These are phyloP conservation scores for Colletotrichum filicis DNA, from an alignment of 2,329 filamentous ascomycete genomes.

Conservation along the genomic window DNA sequence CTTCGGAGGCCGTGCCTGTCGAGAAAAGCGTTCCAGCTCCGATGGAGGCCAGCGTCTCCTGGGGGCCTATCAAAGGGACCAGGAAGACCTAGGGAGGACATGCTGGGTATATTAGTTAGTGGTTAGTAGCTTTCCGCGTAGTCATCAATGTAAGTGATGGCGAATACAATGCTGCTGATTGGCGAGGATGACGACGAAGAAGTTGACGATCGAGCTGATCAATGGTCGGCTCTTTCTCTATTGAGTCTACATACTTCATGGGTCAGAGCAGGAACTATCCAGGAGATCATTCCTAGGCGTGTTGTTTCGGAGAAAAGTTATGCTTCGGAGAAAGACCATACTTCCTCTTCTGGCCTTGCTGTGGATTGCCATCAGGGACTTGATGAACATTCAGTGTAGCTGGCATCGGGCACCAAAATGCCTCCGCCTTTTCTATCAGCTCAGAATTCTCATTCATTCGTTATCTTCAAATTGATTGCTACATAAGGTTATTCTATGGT, in stretches of 20 bases:
- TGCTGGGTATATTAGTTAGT: not conserved
- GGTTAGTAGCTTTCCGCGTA: not conserved
- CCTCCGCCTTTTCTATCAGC: not conserved
- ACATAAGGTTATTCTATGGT: not conserved
- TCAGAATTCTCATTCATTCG: not conserved
- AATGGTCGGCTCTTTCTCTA: not conserved
- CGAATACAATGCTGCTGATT: not conserved
- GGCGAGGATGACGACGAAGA: not conserved
- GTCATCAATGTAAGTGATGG: not conserved
- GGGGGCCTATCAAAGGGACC: not conserved
- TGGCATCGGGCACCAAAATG: not conserved
- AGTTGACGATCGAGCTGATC: not conserved
- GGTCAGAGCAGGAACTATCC: not conserved
- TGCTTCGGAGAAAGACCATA: not conserved
- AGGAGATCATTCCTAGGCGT: not conserved
- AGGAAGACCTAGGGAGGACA: constrained; percentile 7
- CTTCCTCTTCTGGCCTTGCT: not conserved
- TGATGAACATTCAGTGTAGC: not conserved
- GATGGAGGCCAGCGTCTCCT: not conserved
- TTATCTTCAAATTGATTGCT: not conserved
- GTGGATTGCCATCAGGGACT: not conserved
- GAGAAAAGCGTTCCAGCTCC: constrained; percentile 3
- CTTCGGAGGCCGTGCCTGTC: not conserved
- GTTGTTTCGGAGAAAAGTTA: not conserved
- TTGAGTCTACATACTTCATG: too few species aligned